A percentile compares a stretch with the other conserved stretches of the same genome.
Evolutionary conservation across 2,329 filamentous ascomycete species (phyloP).

Genomic region (Xylaria arbuscula): DNA sequence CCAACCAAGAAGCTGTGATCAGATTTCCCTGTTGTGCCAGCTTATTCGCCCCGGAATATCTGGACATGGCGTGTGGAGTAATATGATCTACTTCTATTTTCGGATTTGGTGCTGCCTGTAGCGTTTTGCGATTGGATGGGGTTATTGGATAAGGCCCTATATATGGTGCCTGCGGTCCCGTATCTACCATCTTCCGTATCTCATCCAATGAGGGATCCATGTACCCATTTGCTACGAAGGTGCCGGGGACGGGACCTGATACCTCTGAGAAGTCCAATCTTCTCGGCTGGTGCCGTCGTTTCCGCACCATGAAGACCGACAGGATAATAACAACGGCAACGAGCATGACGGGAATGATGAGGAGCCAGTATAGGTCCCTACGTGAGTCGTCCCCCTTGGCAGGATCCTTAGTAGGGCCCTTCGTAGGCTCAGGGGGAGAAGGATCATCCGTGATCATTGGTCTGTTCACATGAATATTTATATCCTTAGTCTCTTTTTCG

Average conservation of each 20-base stretch:
- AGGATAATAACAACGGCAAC: conserved; percentile 40
- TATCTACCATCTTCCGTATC: conserved; percentile 41
- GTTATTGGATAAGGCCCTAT: conserved; percentile 15
- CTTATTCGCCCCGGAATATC: conserved; percentile 35
- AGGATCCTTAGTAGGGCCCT: conserved; percentile 15
- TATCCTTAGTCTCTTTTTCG: conserved; percentile 42
- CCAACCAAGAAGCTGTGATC: conserved; percentile 40
- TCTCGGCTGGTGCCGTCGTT: conserved; percentile 40
- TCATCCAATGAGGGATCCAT: conserved; percentile 37
- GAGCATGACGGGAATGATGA: conserved; percentile 44
- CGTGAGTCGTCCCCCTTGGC: conserved; percentile 32
- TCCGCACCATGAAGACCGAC: conserved; percentile 43
- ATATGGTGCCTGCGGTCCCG: conserved; percentile 31
- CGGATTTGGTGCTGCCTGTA: conserved; percentile 32
- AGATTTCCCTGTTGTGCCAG: conserved; percentile 31
- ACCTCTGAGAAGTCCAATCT: conserved; percentile 43
- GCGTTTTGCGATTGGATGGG: conserved; percentile 35
- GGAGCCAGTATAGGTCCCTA: conserved; percentile 46
- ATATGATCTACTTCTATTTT: conserved; percentile 30
- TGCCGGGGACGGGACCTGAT: conserved; percentile 48
- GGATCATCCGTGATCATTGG: conserved; percentile 24
- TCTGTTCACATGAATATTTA: conserved; percentile 41
- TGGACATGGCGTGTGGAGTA: conserved; percentile 41
- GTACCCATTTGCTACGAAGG: conserved; percentile 43
- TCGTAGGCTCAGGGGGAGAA: neutral